These are phyloP conservation scores for Imleria badia DNA, from an alignment of 768 basidiomycete species.

Conservation along the genomic window DNA sequence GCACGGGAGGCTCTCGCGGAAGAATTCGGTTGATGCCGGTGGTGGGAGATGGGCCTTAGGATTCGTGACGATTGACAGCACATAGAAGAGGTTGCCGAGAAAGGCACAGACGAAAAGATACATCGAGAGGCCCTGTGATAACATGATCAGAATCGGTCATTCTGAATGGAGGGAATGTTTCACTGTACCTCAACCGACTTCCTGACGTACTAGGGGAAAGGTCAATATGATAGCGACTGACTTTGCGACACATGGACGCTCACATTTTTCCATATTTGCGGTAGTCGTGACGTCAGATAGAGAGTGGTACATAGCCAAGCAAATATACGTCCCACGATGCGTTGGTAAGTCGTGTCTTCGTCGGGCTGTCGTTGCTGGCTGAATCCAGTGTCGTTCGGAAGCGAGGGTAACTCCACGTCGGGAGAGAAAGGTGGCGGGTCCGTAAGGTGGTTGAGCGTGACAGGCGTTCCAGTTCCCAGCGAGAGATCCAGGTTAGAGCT, in stretches of 20 bases:
- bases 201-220: constrained; percentile 60
- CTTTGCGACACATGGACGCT: constrained; percentile 27
- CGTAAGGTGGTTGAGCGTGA: constrained; percentile 16
- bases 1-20: constrained; percentile 84
- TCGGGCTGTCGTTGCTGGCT: constrained; percentile 17
- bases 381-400: constrained; percentile 1
- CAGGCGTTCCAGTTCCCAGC: neutral
- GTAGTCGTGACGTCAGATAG: constrained; percentile 90
- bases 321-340: constrained; percentile 82
- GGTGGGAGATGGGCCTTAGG: constrained; percentile 59
- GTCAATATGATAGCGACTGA: constrained; percentile 2
- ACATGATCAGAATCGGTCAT: constrained; percentile 3
- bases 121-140: constrained; percentile 80
- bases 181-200: constrained; percentile 80
- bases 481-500: constrained; percentile 1
- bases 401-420: constrained; percentile 20
- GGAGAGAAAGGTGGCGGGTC: constrained; percentile 1
- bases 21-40: constrained; percentile 59
- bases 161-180: neutral
- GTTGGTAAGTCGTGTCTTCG: constrained; percentile 42
- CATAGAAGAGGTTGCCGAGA: constrained; percentile 91
- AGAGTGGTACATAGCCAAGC: constrained; percentile 94
- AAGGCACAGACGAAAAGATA: constrained; percentile 94
- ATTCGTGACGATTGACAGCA: constrained; percentile 82
- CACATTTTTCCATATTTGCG: constrained; percentile 99